Evolutionary conservation across 208 protist genomes (phyloP).

Genomic region (Acanthamoeba rhysodes): DNA sequence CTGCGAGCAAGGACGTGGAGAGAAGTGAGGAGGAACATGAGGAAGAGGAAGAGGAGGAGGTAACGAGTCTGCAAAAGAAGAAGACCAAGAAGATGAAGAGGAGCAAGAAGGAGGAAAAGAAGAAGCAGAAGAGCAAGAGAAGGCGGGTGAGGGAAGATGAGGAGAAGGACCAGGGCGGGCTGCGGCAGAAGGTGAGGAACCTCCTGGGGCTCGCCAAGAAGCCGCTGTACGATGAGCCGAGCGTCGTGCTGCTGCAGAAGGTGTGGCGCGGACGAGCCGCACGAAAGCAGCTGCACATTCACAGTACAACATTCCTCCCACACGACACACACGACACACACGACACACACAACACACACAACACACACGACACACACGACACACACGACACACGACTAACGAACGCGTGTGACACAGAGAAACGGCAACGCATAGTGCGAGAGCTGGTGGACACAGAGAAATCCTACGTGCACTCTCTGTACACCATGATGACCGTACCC

Average conservation of each 20-base stretch:
- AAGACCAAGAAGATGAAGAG: neutral
- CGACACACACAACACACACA: too few species aligned
- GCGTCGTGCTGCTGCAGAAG: neutral
- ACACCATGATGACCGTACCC: conserved; percentile 14
- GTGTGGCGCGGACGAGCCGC: neutral
- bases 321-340: too few species aligned
- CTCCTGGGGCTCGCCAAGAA: neutral
- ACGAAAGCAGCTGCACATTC: neutral
- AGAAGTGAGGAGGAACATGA: neutral
- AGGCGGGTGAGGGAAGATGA: neutral
- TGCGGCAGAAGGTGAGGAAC: neutral
- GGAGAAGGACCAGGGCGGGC: neutral
- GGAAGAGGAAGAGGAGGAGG: neutral
- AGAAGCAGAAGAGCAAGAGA: neutral
- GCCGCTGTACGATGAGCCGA: neutral
- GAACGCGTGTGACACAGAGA: neutral
- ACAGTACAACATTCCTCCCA: neutral
- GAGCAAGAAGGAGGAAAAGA: neutral
- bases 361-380: too few species aligned
- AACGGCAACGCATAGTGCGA: neutral
- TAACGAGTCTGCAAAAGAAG: too few species aligned
- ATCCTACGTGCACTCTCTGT: conserved; percentile 11
- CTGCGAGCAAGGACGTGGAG: too few species aligned
- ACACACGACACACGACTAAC: too few species aligned
- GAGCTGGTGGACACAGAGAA: conserved; percentile 36